Percentiles rank a stretch among this genome's conserved stretches.
Conservation (phyloP, 495 filamentous ascomycete genomes). For the Astrocystis sublimbata region DNA sequence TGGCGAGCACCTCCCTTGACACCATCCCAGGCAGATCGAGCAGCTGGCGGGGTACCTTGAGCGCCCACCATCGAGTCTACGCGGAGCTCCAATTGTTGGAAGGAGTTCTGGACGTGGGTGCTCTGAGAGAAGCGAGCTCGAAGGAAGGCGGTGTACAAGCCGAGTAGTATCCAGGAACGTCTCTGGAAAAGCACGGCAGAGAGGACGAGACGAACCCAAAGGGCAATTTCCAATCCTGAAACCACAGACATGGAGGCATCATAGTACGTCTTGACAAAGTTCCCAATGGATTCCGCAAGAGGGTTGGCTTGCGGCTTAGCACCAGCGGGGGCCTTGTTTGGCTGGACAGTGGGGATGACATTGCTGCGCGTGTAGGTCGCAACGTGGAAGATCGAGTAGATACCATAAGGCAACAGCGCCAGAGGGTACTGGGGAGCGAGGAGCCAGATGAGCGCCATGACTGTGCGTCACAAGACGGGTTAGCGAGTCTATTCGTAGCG, state of each 20-base stretch:
- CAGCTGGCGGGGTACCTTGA: conserved; percentile 83
- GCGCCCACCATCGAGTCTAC: conserved; percentile 80
- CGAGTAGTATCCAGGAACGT: conserved; percentile 84
- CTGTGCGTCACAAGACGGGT: conserved; percentile 44
- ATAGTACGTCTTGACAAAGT: conserved; percentile 97
- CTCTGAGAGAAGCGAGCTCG: conserved; percentile 89
- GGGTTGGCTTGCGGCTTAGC: conserved; percentile 65
- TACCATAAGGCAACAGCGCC: conserved; percentile 88
- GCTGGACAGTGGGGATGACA: conserved; percentile 63
- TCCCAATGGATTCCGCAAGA: conserved; percentile 76
- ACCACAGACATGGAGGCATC: conserved; percentile 85
- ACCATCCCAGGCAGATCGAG: conserved; percentile 76
- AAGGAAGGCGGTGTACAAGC: conserved; percentile 88
- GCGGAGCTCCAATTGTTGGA: conserved; percentile 69
- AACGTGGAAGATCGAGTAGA: conserved; percentile 98
- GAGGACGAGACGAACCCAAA: conserved; percentile 80
- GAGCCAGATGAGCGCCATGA: conserved; percentile 95
- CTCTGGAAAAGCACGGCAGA: conserved; percentile 82
- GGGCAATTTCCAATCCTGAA: conserved; percentile 69
- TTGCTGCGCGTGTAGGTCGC: conserved; percentile 77
- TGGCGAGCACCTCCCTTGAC: conserved; percentile 73
- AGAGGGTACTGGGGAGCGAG: conserved; percentile 84
- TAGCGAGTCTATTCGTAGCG: conserved; percentile 10
- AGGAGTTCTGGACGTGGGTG: conserved; percentile 80
- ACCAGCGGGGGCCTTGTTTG: conserved; percentile 47